A percentile compares a stretch with the other conserved stretches of the same genome.
Evolutionary conservation across 225 moss, liverwort and hornwort genomes (phyloP).

Genomic region (Thuidium tamariscinum): DNA sequence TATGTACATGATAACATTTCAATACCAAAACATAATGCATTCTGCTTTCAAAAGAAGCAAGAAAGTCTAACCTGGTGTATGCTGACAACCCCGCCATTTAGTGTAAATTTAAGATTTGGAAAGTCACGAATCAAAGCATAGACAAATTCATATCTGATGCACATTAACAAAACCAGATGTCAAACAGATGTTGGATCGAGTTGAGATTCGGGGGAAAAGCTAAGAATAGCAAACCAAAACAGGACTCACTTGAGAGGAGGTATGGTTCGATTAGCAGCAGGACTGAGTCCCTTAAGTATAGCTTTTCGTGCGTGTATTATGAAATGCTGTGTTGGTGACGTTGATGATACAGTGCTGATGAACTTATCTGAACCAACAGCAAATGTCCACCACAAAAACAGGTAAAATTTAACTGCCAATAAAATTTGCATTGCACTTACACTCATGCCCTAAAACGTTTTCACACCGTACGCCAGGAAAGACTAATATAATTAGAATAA

Average conservation of each 20-base stretch:
- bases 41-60: not conserved
- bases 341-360: constrained; percentile 69
- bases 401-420: not conserved
- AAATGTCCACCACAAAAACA: not conserved
- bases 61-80: constrained; percentile 47
- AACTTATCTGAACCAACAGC: constrained; percentile 54
- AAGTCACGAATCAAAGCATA: constrained; percentile 93
- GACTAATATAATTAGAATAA: not conserved
- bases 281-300: constrained; percentile 85
- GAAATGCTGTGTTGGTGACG: constrained; percentile 78
- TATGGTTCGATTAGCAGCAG: constrained; percentile 71
- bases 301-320: constrained; percentile 96
- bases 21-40: not conserved
- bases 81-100: constrained; percentile 73
- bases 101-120: constrained; percentile 72
- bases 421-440: not conserved
- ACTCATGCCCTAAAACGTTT: not conserved
- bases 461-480: not conserved
- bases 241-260: constrained; percentile 79
- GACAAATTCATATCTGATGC: constrained; percentile 74
- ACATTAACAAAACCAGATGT: not conserved
- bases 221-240: not conserved
- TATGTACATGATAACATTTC: not conserved
- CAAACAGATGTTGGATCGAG: not conserved
- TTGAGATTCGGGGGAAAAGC: not conserved